Evolutionary conservation across 2,329 filamentous ascomycete genomes (phyloP).

Genomic region (Exophiala aquamarina): DNA sequence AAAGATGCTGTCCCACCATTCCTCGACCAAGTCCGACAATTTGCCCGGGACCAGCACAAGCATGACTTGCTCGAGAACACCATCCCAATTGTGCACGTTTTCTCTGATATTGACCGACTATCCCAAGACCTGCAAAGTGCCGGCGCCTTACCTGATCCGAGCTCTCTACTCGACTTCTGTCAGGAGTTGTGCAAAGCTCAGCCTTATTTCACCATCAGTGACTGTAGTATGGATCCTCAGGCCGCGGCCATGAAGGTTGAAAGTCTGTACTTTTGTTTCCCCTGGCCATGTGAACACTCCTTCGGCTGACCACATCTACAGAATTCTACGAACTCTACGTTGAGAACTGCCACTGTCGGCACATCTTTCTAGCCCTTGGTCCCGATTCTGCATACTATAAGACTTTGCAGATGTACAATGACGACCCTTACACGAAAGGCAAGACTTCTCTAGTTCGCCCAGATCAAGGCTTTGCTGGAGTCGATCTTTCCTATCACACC

Average conservation of each 20-base stretch:
- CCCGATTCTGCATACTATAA: slow-evolving; percentile 22
- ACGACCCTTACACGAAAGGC: slow-evolving; percentile 20
- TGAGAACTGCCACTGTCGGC: slow-evolving; percentile 26
- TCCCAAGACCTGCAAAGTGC: slow-evolving; percentile 17
- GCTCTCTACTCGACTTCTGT: slow-evolving; percentile 20
- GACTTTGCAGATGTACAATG: slow-evolving; percentile 20
- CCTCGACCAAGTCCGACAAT: slow-evolving; percentile 14
- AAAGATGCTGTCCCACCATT: slow-evolving; percentile 12
- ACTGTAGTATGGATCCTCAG: slow-evolving; percentile 13
- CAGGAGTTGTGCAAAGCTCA: slow-evolving; percentile 15
- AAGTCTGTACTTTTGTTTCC: slow-evolving; percentile 5
- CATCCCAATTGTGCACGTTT: slow-evolving; percentile 19
- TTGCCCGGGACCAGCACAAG: slow-evolving; percentile 21
- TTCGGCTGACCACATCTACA: slow-evolving; percentile 13
- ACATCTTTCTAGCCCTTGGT: slow-evolving; percentile 22
- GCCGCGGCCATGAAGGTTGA: slow-evolving; percentile 17
- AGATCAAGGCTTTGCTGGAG: slow-evolving; percentile 2
- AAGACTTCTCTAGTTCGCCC: slow-evolving; percentile 21
- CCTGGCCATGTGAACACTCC: neutral
- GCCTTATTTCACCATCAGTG: slow-evolving; percentile 17
- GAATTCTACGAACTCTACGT: slow-evolving; percentile 24
- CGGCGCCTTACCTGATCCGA: slow-evolving; percentile 12
- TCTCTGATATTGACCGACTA: slow-evolving; percentile 22
- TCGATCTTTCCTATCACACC: slow-evolving; percentile 17
- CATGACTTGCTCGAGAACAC: slow-evolving; percentile 22